Conservation (phyloP, 257 asterid species). For the Asclepias syriaca region DNA sequence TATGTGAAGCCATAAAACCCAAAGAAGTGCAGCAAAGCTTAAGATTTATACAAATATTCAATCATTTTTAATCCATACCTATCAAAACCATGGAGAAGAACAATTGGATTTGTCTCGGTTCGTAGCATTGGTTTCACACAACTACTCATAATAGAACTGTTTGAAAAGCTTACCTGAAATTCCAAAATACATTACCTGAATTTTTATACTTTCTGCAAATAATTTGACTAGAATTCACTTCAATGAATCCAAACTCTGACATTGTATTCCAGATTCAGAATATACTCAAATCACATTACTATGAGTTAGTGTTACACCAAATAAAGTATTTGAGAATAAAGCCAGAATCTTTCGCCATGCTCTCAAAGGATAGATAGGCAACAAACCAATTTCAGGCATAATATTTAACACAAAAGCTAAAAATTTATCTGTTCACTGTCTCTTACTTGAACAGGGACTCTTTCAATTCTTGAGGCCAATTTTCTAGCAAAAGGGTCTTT, state of each 20-base stretch:
- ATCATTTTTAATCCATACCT: conserved; percentile 44
- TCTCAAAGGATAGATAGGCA: neutral
- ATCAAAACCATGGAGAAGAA: conserved; percentile 96
- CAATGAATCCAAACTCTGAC: neutral
- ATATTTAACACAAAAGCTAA: too few species aligned
- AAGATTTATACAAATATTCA: conserved; percentile 15
- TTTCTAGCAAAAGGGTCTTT: conserved; percentile 66
- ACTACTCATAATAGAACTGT: conserved; percentile 63
- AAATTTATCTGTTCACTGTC: neutral
- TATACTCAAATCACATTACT: neutral
- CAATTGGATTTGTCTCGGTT: conserved; percentile 46
- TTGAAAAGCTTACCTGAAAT: conserved; percentile 54
- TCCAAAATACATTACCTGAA: neutral
- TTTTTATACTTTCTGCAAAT: neutral
- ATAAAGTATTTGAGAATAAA: neutral
- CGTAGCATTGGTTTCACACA: conserved; percentile 59
- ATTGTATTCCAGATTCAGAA: neutral
- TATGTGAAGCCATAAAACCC: conserved; percentile 51
- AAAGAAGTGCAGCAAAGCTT: conserved; percentile 14
- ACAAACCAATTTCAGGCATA: neutral
- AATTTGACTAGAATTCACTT: neutral
- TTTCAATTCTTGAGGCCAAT: conserved; percentile 66
- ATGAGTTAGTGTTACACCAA: neutral
- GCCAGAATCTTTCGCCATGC: neutral
- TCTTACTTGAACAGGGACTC: conserved; percentile 60